Evolutionary conservation across 768 basidiomycete species (phyloP), one percentile per base, ranked within the genome.

Genomic region (Cystoderma amianthinum): DNA sequence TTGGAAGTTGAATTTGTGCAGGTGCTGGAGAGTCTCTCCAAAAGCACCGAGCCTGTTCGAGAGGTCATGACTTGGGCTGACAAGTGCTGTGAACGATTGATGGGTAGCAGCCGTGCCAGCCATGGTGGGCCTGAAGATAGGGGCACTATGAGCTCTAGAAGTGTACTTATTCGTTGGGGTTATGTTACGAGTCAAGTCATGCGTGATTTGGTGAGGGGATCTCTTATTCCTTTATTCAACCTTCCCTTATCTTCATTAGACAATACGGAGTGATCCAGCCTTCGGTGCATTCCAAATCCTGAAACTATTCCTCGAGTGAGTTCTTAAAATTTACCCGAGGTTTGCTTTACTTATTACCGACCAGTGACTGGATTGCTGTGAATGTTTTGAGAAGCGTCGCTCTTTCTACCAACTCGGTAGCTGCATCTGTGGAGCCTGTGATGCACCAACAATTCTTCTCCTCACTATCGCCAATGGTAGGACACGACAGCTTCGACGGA

Each of bases 121-220:
- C 70, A 72, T 39, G 64, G 65, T 36, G 64, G 61, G 15, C 55
- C 64, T n/a, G 88, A 90, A 48, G 89, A 92, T 44, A 71, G 85
- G 52, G 70, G 80, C 44, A 79, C 82, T 12, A 80, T 91, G 83
- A 89, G 85, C 59, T 88, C 89, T 36, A 71, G 90, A 47, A 90
- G 87, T 56, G 77, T 91, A 40, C 69, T 93, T 55, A 89, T 92
- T 58, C 80, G 89, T 42, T 91, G 88, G 89, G 86, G 88, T 38
- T 92, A 92, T 63, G 90, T 92, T 56, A 91, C 89, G 13, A 87
- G 85, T 61, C 89, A 93, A 61, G 80, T 93, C 51, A 93, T 92
- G 88, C 72, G 90, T 52, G 90, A 93, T 62, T 67, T 93, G 59
- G 86, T 90, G 57, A 59, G 84, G 61, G 23, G 22, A 38, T 41